A percentile compares a stretch with the other conserved stretches of the same genome.
Evolutionary conservation across 306 rosid species (phyloP).

Genomic region (Cicer chorassanicum): DNA sequence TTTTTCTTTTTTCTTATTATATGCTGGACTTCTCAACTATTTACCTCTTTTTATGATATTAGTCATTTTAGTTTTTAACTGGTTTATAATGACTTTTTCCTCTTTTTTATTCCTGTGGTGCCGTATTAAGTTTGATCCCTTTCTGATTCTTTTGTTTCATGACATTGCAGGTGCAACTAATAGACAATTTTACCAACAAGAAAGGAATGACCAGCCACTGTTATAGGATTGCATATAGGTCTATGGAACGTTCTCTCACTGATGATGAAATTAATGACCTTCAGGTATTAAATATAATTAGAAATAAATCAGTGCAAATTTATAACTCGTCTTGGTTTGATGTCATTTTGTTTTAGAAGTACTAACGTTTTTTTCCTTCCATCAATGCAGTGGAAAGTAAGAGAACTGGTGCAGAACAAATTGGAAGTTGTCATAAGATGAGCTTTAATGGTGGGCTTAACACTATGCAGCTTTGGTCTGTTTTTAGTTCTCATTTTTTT

Average conservation of each 20-base stretch:
- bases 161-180: slow-evolving; percentile 73
- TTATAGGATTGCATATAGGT: slow-evolving; percentile 89
- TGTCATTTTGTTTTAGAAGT: slow-evolving; percentile 22
- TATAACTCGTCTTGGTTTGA: slow-evolving; percentile 16
- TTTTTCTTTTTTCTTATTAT: background rate
- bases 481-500: slow-evolving; percentile 40
- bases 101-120: background rate
- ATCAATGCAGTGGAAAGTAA: slow-evolving; percentile 64
- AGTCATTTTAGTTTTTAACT: slow-evolving; percentile 20
- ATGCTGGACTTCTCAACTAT: slow-evolving; percentile 2
- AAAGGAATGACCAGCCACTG: slow-evolving; percentile 98
- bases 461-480: slow-evolving; percentile 15
- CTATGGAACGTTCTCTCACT: slow-evolving; percentile 97
- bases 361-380: background rate
- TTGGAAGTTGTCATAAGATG: slow-evolving; percentile 59
- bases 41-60: slow-evolving; percentile 3
- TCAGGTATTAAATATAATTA: slow-evolving; percentile 50
- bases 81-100: background rate
- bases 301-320: slow-evolving; percentile 15
- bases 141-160: slow-evolving; percentile 41
- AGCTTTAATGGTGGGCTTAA: slow-evolving; percentile 20
- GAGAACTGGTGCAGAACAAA: slow-evolving; percentile 59
- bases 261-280: slow-evolving; percentile 86
- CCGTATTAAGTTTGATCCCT: slow-evolving; percentile 1
- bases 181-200: slow-evolving; percentile 96